Percentiles rank a stretch among this genome's conserved stretches.
phyloP scores from a whole-genome alignment of 441 rosid species.

The Bruguiera hainesii region DNA sequence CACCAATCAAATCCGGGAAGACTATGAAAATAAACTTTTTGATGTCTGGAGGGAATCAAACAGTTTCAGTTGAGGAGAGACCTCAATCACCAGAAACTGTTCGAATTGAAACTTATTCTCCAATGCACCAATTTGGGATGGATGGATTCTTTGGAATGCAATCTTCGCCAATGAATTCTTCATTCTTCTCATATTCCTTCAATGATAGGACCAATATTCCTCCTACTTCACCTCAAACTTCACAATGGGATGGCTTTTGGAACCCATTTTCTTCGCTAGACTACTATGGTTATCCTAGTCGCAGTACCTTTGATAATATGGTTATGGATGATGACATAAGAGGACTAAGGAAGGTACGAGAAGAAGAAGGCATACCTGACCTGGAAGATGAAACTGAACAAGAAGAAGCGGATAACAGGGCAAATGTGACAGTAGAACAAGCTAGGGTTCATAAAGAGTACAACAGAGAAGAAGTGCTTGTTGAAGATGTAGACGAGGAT shows the following conservation, averaged over 20 bases:
- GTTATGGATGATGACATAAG: constrained; percentile 69
- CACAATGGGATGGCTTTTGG: constrained; percentile 98
- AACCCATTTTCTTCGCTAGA: constrained; percentile 92
- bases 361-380: constrained; percentile 98
- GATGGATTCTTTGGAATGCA: constrained; percentile 72
- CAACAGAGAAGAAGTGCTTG: constrained; percentile 60
- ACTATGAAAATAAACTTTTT: constrained; percentile 57
- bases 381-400: constrained; percentile 81
- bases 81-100: constrained; percentile 79
- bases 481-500: constrained; percentile 74
- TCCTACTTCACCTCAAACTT: constrained; percentile 84
- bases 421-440: constrained; percentile 30
- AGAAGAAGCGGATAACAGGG: constrained; percentile 40
- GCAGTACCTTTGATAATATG: constrained; percentile 54
- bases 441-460: constrained; percentile 28
- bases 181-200: constrained; percentile 54
- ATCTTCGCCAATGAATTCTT: constrained; percentile 43
- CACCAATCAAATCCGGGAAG: constrained; percentile 46
- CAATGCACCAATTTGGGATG: constrained; percentile 41
- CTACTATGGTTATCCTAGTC: constrained; percentile 61
- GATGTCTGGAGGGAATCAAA: constrained; percentile 63
- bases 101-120: constrained; percentile 59
- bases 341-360: constrained; percentile 88
- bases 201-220: constrained; percentile 58
- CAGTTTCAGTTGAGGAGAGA: constrained; percentile 74